These are phyloP conservation scores for Penicillium crystallinum DNA, from an alignment of 495 filamentous ascomycete genomes.

Conservation along the genomic window DNA sequence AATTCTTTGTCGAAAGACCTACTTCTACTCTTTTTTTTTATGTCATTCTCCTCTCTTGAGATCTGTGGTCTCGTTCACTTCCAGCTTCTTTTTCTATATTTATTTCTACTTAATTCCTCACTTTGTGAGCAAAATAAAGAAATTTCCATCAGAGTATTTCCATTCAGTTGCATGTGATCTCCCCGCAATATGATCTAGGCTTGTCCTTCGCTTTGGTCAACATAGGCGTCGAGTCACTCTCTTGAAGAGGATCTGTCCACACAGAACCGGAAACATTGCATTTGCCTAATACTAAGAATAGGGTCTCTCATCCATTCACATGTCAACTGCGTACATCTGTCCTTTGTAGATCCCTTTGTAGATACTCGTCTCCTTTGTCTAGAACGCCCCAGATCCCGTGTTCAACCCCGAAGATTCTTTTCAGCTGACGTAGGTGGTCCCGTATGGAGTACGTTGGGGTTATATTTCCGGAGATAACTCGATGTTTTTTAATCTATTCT, in stretches of 20 bases:
- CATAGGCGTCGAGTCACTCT: too few species aligned
- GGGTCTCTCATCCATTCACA: too few species aligned
- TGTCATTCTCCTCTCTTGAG: conserved; percentile 23
- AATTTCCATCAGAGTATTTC: background rate
- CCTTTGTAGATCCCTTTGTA: too few species aligned
- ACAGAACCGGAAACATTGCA: too few species aligned
- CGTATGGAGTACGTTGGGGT: background rate
- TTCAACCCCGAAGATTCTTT: background rate
- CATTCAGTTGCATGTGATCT: background rate
- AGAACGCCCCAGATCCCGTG: too few species aligned
- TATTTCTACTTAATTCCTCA: conserved; percentile 19
- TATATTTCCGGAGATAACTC: background rate
- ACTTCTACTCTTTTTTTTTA: conserved; percentile 12
- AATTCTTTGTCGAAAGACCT: conserved; percentile 16
- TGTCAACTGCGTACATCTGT: too few species aligned
- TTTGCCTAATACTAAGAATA: too few species aligned
- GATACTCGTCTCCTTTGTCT: too few species aligned
- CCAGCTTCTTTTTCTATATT: conserved; percentile 6
- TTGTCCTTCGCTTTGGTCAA: too few species aligned
- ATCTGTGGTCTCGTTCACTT: conserved; percentile 22
- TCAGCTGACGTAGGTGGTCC: background rate
- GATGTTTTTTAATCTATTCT: background rate
- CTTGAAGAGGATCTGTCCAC: too few species aligned
- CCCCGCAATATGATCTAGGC: background rate
- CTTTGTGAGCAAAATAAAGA: conserved; percentile 14